phyloP scores from a whole-genome alignment of 345 rosid species.

The Dimocarpus longan region DNA sequence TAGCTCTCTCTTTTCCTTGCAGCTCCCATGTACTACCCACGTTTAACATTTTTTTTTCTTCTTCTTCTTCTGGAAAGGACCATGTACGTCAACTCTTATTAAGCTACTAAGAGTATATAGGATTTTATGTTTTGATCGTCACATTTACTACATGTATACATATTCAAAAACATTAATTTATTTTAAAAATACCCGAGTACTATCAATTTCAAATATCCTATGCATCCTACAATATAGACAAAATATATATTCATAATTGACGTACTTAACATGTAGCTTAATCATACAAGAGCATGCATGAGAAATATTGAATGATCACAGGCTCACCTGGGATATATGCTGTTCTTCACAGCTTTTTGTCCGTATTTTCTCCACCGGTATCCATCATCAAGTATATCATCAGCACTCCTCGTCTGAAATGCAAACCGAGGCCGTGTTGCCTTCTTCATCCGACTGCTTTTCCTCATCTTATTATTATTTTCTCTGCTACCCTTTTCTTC shows the following conservation, averaged over 20 bases:
- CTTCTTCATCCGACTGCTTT: constrained; percentile 38
- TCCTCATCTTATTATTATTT: constrained; percentile 28
- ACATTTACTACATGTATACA: no score
- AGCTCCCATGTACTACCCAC: no score
- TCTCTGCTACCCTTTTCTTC: constrained; percentile 26
- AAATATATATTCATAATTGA: not conserved
- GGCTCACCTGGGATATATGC: constrained; percentile 60
- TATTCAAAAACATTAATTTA: no score
- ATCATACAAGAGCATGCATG: not conserved
- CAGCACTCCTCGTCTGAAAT: constrained; percentile 66
- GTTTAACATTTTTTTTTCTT: no score
- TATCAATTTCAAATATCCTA: not conserved
- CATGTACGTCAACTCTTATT: not conserved
- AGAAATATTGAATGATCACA: not conserved
- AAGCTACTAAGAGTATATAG: not conserved
- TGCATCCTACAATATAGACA: not conserved
- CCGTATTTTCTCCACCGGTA: constrained; percentile 79
- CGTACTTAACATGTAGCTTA: not conserved
- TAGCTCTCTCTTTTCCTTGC: not conserved
- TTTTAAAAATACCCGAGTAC: not conserved
- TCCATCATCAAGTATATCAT: constrained; percentile 79
- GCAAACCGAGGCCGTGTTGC: constrained; percentile 52
- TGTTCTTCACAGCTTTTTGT: constrained; percentile 70
- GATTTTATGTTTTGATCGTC: no score
- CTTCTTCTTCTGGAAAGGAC: no score